Conservation (phyloP, 2,329 filamentous ascomycete genomes). For the Pestalotiopsis sp. region DNA sequence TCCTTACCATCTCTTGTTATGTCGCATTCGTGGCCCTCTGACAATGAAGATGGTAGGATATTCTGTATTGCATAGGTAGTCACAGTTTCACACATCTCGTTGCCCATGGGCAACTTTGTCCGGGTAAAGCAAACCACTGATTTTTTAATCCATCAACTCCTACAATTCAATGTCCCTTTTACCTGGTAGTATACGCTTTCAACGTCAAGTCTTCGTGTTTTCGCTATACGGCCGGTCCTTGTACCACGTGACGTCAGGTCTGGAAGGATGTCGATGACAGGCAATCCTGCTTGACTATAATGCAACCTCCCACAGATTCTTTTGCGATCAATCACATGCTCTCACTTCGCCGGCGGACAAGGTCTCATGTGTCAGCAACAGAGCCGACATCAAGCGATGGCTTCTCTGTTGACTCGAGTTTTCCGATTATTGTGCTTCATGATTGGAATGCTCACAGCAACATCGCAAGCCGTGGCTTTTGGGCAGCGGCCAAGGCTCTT, state of each 20-base stretch:
- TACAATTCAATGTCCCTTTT: no score
- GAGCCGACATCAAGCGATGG: background rate
- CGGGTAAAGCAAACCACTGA: no score
- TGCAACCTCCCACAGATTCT: background rate
- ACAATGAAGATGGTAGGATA: no score
- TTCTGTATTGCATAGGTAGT: no score
- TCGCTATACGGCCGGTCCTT: no score
- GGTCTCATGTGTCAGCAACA: background rate
- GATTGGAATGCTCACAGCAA: background rate
- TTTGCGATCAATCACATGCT: background rate
- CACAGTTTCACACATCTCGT: no score
- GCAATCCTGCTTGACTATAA: background rate
- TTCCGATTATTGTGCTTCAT: background rate
- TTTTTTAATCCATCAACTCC: no score
- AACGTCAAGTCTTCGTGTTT: no score
- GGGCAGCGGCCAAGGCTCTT: background rate
- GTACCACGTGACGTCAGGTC: background rate
- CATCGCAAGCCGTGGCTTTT: background rate
- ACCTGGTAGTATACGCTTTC: no score
- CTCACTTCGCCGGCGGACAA: background rate
- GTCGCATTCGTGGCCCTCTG: no score
- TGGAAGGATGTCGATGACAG: background rate
- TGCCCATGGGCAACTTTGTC: no score
- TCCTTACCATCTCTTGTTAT: no score
- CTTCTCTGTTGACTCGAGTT: background rate